Percentiles rank a stretch among this genome's conserved stretches.
Evolutionary conservation across 768 basidiomycete species (phyloP).

Genomic region (Rhodotorula sphaerocarpa): DNA sequence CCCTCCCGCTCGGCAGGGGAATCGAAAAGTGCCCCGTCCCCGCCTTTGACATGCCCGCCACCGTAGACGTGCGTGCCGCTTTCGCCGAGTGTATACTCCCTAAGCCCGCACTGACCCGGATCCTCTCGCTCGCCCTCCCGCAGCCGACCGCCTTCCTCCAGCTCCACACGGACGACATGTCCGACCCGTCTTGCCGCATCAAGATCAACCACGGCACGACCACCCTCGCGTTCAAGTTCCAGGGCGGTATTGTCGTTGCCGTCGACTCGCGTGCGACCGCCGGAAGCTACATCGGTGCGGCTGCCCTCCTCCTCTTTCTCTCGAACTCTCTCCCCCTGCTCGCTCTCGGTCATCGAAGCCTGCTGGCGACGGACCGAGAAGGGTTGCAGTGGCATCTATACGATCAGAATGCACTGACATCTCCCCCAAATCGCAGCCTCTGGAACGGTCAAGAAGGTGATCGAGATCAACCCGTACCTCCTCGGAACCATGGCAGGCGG

Average conservation of each 20-base stretch:
- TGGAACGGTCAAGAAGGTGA: slow-evolving; percentile 94
- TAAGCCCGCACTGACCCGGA: not conserved
- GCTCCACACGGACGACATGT: slow-evolving; percentile 88
- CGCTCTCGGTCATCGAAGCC: too few species aligned
- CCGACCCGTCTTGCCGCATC: slow-evolving; percentile 88
- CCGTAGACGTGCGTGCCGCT: slow-evolving; percentile 21
- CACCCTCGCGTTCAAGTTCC: slow-evolving; percentile 90
- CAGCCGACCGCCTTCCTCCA: slow-evolving; percentile 86
- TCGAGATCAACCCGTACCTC: slow-evolving; percentile 97
- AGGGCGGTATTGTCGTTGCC: slow-evolving; percentile 96
- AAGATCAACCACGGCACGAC: slow-evolving; percentile 99
- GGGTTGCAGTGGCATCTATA: too few species aligned
- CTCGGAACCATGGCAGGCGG: slow-evolving; percentile 99
- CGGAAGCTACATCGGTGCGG: slow-evolving; percentile 87
- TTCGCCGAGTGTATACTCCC: rapidly evolving
- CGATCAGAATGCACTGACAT: too few species aligned
- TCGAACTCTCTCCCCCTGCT: not conserved
- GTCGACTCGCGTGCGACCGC: slow-evolving; percentile 98
- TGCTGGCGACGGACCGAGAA: too few species aligned
- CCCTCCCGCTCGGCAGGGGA: slow-evolving; percentile 33
- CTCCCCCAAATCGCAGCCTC: too few species aligned
- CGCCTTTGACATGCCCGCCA: slow-evolving; percentile 24
- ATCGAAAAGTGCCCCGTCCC: slow-evolving; percentile 35
- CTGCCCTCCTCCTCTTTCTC: not conserved
- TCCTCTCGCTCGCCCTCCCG: not conserved